Evolutionary conservation across 257 asterid species (phyloP).

Genomic region (Solanum chiquidenum): DNA sequence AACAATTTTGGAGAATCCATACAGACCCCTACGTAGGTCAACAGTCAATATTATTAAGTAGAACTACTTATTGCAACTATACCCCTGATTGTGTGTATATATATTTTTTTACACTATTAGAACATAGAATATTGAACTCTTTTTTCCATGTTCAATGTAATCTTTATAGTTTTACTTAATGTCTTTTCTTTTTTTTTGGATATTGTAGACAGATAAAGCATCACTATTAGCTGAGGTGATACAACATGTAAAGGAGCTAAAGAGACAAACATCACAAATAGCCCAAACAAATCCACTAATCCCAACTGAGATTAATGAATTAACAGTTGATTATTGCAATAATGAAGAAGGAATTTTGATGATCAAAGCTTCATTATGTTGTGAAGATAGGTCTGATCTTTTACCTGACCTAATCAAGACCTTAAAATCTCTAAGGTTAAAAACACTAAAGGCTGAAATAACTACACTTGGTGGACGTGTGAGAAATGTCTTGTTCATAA

Average conservation of each 20-base stretch:
- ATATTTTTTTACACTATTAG: neutral
- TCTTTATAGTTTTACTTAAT: neutral
- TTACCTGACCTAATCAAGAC: conserved; percentile 70
- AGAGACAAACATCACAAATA: conserved; percentile 51
- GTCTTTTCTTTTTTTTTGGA: neutral
- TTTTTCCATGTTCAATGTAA: neutral
- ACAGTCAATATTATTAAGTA: no score
- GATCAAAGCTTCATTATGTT: conserved; percentile 69
- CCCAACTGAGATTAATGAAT: conserved; percentile 66
- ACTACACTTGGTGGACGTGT: conserved; percentile 73
- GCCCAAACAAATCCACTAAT: conserved; percentile 33
- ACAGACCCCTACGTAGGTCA: neutral
- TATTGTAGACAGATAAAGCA: conserved; percentile 66
- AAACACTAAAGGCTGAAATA: conserved; percentile 67
- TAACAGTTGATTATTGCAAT: conserved; percentile 47
- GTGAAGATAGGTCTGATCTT: conserved; percentile 79
- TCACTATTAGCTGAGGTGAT: conserved; percentile 87
- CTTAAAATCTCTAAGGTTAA: conserved; percentile 46
- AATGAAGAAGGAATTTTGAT: conserved; percentile 34
- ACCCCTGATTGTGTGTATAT: no score
- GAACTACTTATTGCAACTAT: no score
- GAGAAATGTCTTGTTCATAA: conserved; percentile 56
- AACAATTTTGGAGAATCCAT: neutral
- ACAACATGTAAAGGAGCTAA: conserved; percentile 82
- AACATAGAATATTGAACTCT: neutral